Percentiles rank a stretch among this genome's conserved stretches.
phyloP scores from a whole-genome alignment of 352 stramenopile species.

The Globisporangium lucens region DNA sequence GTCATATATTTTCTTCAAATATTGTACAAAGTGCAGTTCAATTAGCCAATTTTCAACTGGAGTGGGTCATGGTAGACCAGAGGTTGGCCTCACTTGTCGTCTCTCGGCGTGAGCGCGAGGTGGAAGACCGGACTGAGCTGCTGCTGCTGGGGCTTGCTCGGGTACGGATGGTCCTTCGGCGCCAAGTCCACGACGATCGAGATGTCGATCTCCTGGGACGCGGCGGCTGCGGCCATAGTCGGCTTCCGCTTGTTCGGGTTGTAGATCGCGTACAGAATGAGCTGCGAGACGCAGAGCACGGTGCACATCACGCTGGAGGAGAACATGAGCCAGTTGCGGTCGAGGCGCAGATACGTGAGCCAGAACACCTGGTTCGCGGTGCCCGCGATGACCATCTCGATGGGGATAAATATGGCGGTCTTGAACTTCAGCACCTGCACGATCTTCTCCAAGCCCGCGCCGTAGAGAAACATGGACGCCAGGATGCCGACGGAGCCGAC shows the following conservation, averaged over 20 bases:
- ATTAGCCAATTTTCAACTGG: not conserved
- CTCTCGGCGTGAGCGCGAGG: conserved; percentile 5
- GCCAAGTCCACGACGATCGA: conserved; percentile 11
- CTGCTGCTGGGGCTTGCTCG: not conserved
- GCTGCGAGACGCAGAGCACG: conserved; percentile 31
- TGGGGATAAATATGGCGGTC: conserved; percentile 41
- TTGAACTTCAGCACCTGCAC: conserved; percentile 41
- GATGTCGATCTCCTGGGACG: conserved; percentile 8
- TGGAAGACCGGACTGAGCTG: conserved; percentile 1
- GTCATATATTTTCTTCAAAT: not conserved
- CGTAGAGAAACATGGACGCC: conserved; percentile 34
- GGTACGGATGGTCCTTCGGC: not conserved
- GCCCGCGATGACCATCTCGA: conserved; percentile 41
- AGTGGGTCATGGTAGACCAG: not conserved
- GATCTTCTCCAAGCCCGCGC: conserved; percentile 35
- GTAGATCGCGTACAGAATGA: conserved; percentile 44
- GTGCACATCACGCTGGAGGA: conserved; percentile 40
- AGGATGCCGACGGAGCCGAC: conserved; percentile 36
- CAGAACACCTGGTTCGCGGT: conserved; percentile 44
- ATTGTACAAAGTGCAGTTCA: not conserved
- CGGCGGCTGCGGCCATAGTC: not conserved
- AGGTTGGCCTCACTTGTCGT: not conserved
- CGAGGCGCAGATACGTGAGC: conserved; percentile 41
- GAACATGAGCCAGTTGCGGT: conserved; percentile 53
- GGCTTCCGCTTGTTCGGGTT: conserved; percentile 22